Evolutionary conservation across 1,284 basidiomycete species (phyloP).

Genomic region (Ustilago sp.): DNA sequence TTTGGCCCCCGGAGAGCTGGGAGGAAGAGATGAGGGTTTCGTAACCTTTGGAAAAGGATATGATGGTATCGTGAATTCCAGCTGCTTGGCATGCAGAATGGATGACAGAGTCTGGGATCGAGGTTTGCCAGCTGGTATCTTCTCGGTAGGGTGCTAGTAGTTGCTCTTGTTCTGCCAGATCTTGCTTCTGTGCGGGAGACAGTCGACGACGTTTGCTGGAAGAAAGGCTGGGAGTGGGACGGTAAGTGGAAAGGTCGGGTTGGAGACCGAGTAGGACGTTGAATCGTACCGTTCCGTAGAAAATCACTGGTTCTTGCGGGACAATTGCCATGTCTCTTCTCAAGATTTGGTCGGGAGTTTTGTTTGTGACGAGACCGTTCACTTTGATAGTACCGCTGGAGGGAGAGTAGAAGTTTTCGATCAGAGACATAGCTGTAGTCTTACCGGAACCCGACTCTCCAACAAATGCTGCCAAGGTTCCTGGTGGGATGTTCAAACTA

Average conservation of each 20-base stretch:
- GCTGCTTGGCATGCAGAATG: slow-evolving; percentile 21
- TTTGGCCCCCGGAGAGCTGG: slow-evolving; percentile 65
- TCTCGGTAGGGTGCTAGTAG: slow-evolving; percentile 29
- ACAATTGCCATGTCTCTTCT: slow-evolving; percentile 58
- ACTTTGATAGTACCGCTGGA: slow-evolving; percentile 77
- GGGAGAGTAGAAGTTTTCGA: slow-evolving; percentile 74
- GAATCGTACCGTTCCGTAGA: slow-evolving; percentile 73
- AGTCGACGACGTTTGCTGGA: neutral
- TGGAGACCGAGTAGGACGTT: slow-evolving; percentile 41
- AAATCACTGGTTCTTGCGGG: slow-evolving; percentile 63
- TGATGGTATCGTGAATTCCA: slow-evolving; percentile 79
- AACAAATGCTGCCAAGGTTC: slow-evolving; percentile 72
- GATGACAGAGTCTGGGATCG: slow-evolving; percentile 19
- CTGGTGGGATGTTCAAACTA: slow-evolving; percentile 52
- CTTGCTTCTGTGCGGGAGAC: slow-evolving; percentile 45
- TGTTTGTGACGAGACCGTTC: slow-evolving; percentile 90
- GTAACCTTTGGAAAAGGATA: slow-evolving; percentile 86
- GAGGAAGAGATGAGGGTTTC: slow-evolving; percentile 73
- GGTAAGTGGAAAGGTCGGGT: slow-evolving; percentile 25
- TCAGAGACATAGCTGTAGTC: slow-evolving; percentile 68
- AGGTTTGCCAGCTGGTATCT: slow-evolving; percentile 27
- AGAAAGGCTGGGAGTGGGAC: slow-evolving; percentile 3
- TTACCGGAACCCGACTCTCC: slow-evolving; percentile 65
- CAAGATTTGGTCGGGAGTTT: slow-evolving; percentile 75
- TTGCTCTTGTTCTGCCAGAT: slow-evolving; percentile 46